Conservation (phyloP, 2,329 filamentous ascomycete genomes). For the Myriosclerotinia scirpicola region DNA sequence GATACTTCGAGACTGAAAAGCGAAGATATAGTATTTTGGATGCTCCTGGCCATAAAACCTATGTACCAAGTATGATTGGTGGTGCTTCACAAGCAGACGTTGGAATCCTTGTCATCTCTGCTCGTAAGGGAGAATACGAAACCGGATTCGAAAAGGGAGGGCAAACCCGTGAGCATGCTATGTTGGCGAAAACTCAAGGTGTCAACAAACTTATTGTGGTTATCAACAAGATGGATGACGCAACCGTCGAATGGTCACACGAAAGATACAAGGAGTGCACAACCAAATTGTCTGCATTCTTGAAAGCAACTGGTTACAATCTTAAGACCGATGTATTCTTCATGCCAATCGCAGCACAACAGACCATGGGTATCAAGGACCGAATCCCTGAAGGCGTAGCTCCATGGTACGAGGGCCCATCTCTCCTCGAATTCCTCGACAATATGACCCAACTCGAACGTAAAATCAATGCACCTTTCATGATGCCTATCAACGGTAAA, state of each 20-base stretch:
- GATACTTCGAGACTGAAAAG: slow-evolving; percentile 96
- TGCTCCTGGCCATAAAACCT: slow-evolving; percentile 96
- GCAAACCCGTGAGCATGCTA: slow-evolving; percentile 95
- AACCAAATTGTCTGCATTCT: slow-evolving; percentile 79
- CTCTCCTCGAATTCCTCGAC: slow-evolving; percentile 93
- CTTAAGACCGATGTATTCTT: slow-evolving; percentile 89
- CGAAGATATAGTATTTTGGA: slow-evolving; percentile 95
- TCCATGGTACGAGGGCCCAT: slow-evolving; percentile 86
- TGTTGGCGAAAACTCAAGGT: slow-evolving; percentile 96
- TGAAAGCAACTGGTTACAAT: slow-evolving; percentile 93
- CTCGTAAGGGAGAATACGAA: slow-evolving; percentile 97
- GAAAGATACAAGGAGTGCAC: slow-evolving; percentile 92
- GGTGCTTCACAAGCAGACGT: slow-evolving; percentile 91
- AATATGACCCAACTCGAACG: slow-evolving; percentile 89
- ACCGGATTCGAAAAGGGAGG: slow-evolving; percentile 97
- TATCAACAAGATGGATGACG: slow-evolving; percentile 99
- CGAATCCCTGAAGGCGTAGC: slow-evolving; percentile 73
- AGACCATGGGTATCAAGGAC: slow-evolving; percentile 82
- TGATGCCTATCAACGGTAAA: slow-evolving; percentile 97
- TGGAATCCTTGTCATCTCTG: slow-evolving; percentile 92
- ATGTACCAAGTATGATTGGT: slow-evolving; percentile 97
- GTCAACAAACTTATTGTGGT: slow-evolving; percentile 94
- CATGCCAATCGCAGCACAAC: slow-evolving; percentile 94
- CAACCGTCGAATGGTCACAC: slow-evolving; percentile 93
- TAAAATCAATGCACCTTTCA: slow-evolving; percentile 96